Evolutionary conservation across 2,329 filamentous ascomycete species (phyloP), one percentile per base, ranked within the genome.

Genomic region (Sporothrix mexicana): DNA sequence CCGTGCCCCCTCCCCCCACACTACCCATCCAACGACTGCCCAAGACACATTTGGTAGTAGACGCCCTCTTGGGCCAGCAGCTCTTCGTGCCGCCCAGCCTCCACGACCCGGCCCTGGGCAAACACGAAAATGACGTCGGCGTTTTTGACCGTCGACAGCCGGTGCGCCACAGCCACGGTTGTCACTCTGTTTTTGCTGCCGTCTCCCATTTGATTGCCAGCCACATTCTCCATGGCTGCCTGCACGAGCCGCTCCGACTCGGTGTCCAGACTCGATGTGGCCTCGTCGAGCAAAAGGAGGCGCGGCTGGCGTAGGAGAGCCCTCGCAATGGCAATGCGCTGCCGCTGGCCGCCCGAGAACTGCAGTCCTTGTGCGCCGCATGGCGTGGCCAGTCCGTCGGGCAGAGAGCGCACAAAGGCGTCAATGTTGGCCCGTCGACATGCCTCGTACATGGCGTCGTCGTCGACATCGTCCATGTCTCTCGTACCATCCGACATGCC

Each of bases 111-210:
- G 23, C 90, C 90, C 72, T 87, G 84, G 76, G 92, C 90, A 77
- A 92, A 89, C 43, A 92, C 90, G 71, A 90, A 92, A 73, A 92
- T 92, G 62, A 90, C 82, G 76, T 92, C 90, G 0, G 90, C 90
- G 74, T 90, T 89, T 78, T 92, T 89, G 66, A 92, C 91, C 1
- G 90, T 92, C 0, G 86, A 84, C 9, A 92, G 80, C 45, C 90
- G 83, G 80, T 92, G 90, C 15, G 90, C 90, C 6, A 92, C 90
- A 1, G 90, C 90, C 73, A 92, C 89, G 0, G 90, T 92, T 70
- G 88, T 45, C 43, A 36, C 43, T 20, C 36, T 17, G 12, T 25
- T 36, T 25, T 20, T 23, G 20, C 53, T 20, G 53, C 2, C 53
- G 13, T 90, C 64, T 88, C 30, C 69, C 30, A 30, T 36, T 45